Conservation (phyloP, 2,329 filamentous ascomycete genomes). For the Aaosphaeria pasadenensis region DNA sequence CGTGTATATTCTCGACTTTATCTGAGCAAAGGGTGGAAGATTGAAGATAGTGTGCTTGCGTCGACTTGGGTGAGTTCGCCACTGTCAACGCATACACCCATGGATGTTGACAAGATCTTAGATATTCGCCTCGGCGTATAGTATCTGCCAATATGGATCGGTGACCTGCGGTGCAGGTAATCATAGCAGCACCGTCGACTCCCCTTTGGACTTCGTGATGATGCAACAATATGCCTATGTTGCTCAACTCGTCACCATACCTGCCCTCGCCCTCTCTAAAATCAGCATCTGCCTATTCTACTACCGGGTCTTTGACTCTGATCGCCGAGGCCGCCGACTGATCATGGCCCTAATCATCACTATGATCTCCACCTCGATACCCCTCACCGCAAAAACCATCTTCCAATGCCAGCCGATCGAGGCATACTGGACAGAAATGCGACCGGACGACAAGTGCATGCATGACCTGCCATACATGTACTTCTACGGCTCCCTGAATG, state of each 20-base stretch:
- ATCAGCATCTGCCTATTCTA: constrained; percentile 22
- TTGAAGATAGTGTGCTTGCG: constrained; percentile 14
- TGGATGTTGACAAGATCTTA: neutral
- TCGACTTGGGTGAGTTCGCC: constrained; percentile 14
- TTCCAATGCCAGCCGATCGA: constrained; percentile 17
- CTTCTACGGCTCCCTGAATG: constrained; percentile 11
- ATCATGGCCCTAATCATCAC: constrained; percentile 13
- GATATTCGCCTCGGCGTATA: constrained; percentile 15
- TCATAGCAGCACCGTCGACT: constrained; percentile 7
- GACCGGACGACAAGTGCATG: constrained; percentile 13
- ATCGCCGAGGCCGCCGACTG: constrained; percentile 11
- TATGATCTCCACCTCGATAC: constrained; percentile 7
- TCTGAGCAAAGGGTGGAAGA: constrained; percentile 13
- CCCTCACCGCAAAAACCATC: constrained; percentile 10
- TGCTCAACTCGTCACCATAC: constrained; percentile 11
- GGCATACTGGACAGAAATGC: constrained; percentile 18
- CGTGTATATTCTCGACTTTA: constrained; percentile 15
- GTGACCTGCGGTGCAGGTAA: constrained; percentile 14
- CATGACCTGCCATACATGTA: constrained; percentile 9
- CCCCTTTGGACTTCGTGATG: constrained; percentile 3
- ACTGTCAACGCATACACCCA: too few species aligned
- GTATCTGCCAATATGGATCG: constrained; percentile 18
- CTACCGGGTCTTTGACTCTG: constrained; percentile 17
- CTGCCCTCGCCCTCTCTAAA: constrained; percentile 15
- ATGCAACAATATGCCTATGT: constrained; percentile 18